Evolutionary conservation across 768 basidiomycete species (phyloP).

Genomic region (Phylloporus rhodoxanthus): DNA sequence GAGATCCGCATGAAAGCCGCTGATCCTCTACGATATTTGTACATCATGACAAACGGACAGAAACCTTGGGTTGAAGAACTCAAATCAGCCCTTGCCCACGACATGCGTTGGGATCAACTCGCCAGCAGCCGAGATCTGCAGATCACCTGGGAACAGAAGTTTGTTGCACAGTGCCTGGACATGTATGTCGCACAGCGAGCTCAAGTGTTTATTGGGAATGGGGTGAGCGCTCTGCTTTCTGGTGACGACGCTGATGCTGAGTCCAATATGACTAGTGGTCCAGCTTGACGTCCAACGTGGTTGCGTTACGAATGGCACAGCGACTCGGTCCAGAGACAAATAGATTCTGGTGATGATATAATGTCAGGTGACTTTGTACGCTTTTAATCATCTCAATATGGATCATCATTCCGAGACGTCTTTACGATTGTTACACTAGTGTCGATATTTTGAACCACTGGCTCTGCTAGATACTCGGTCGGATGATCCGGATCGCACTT

Average conservation of each 20-base stretch:
- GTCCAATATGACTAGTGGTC: constrained; percentile 30
- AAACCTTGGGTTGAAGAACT: constrained; percentile 38
- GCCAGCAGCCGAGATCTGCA: constrained; percentile 39
- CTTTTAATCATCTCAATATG: background rate
- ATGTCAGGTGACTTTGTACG: background rate
- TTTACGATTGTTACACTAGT: too few species aligned
- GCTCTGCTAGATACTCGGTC: too few species aligned
- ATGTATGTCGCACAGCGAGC: constrained; percentile 46
- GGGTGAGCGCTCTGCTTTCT: constrained; percentile 31
- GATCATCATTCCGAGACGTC: too few species aligned
- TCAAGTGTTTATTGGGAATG: constrained; percentile 49
- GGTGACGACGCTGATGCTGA: background rate
- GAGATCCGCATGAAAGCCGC: constrained; percentile 26
- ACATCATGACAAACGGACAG: constrained; percentile 46
- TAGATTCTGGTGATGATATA: constrained; percentile 32
- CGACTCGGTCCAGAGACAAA: constrained; percentile 25
- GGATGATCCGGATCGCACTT: too few species aligned
- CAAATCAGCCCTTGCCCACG: constrained; percentile 29
- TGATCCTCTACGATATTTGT: constrained; percentile 33
- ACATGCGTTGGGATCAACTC: constrained; percentile 37
- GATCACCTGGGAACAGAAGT: constrained; percentile 39
- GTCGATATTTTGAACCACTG: too few species aligned
- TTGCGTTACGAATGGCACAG: constrained; percentile 34
- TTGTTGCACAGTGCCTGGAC: constrained; percentile 42
- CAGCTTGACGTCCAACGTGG: constrained; percentile 38